Conservation (phyloP, 345 rosid genomes). For the Acer yangbiense region DNA sequence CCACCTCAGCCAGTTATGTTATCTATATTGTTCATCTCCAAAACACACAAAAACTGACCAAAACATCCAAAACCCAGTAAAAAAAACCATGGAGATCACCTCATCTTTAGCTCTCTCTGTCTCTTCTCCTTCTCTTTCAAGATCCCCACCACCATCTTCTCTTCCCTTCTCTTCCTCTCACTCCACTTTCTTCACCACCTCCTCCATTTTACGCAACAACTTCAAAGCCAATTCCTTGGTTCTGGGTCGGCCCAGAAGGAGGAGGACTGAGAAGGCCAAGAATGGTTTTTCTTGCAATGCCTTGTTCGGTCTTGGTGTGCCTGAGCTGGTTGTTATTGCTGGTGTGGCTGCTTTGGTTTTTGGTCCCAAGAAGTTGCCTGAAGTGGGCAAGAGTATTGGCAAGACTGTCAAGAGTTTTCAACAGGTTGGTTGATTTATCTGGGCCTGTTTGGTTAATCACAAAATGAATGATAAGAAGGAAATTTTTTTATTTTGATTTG, state of each 20-base stretch:
- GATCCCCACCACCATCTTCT: slow-evolving; percentile 30
- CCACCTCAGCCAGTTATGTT: slow-evolving; percentile 12
- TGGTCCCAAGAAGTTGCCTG: slow-evolving; percentile 96
- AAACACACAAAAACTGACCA: slow-evolving; percentile 11
- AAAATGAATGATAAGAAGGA: slow-evolving; percentile 3
- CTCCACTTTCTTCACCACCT: slow-evolving; percentile 45
- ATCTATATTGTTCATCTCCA: slow-evolving; percentile 6
- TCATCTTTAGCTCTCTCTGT: slow-evolving; percentile 50
- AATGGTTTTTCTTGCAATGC: slow-evolving; percentile 70
- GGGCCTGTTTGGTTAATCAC: slow-evolving; percentile 19
- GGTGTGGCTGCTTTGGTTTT: slow-evolving; percentile 90
- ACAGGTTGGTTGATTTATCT: slow-evolving; percentile 53
- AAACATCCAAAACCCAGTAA: slow-evolving; percentile 20
- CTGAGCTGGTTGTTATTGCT: slow-evolving; percentile 93
- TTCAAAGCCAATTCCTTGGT: slow-evolving; percentile 33
- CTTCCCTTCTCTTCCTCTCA: slow-evolving; percentile 54
- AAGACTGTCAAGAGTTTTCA: slow-evolving; percentile 96
- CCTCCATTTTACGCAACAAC: slow-evolving; percentile 20
- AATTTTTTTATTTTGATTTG: slow-evolving; percentile 18
- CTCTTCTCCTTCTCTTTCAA: slow-evolving; percentile 22
- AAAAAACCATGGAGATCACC: slow-evolving; percentile 63
- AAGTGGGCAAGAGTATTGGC: slow-evolving; percentile 91
- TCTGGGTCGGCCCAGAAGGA: slow-evolving; percentile 36
- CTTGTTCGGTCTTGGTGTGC: slow-evolving; percentile 91
- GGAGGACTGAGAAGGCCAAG: slow-evolving; percentile 35